These are phyloP conservation scores for Neofusicoccum kwambonambiense DNA, from an alignment of 2,329 filamentous ascomycete genomes.

Conservation along the genomic window DNA sequence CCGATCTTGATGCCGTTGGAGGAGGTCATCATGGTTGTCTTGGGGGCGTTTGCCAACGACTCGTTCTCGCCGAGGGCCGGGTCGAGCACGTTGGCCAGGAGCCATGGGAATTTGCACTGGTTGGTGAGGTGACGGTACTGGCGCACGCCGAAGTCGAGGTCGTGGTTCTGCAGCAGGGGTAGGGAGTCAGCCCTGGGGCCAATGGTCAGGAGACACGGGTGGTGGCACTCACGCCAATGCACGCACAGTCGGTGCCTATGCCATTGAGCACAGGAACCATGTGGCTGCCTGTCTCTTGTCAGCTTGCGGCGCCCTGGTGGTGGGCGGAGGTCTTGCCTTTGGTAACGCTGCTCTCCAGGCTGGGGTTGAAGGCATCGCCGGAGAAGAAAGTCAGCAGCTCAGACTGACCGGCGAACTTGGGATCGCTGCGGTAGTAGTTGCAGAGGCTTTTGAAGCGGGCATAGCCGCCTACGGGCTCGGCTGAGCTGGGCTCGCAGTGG, in stretches of 20 bases:
- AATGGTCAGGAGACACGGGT: neutral
- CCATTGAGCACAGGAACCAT: constrained; percentile 85
- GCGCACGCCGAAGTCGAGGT: constrained; percentile 84
- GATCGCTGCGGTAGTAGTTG: constrained; percentile 68
- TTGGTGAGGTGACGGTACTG: constrained; percentile 72
- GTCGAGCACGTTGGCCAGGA: constrained; percentile 84
- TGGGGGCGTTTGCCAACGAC: constrained; percentile 72
- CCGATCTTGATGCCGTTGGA: constrained; percentile 85
- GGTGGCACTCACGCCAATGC: constrained; percentile 65
- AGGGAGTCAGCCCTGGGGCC: neutral
- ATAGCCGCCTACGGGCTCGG: constrained; percentile 79
- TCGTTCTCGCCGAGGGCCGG: constrained; percentile 73
- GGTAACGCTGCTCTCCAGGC: constrained; percentile 82
- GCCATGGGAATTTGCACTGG: constrained; percentile 84
- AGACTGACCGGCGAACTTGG: constrained; percentile 62
- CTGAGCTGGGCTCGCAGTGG: constrained; percentile 72
- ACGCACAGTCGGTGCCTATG: constrained; percentile 76
- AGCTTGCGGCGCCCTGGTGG: neutral
- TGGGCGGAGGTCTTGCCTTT: constrained; percentile 58
- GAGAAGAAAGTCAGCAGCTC: constrained; percentile 78
- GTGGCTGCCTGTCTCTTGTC: constrained; percentile 58
- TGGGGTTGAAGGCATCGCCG: constrained; percentile 90
- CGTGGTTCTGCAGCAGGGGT: constrained; percentile 65
- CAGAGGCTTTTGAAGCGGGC: constrained; percentile 76
- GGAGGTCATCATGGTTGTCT: constrained; percentile 73